These are phyloP conservation scores for Panellus pusillus DNA, from an alignment of 768 basidiomycete genomes.

Conservation along the genomic window DNA sequence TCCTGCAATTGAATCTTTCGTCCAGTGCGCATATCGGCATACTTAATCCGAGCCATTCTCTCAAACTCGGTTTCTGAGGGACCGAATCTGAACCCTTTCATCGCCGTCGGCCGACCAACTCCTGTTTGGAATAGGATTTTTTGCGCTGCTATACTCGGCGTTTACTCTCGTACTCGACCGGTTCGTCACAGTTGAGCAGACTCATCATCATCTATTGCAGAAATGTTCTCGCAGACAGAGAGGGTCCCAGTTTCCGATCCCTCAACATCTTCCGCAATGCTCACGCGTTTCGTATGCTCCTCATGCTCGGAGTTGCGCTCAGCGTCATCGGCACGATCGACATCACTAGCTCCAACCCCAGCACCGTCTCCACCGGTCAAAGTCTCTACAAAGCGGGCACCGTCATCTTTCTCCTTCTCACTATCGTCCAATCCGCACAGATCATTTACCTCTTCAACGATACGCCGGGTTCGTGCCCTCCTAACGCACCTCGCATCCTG, in stretches of 20 bases:
- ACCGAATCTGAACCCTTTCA: neutral
- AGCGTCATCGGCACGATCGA: constrained; percentile 33
- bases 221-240: neutral
- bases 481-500: no score
- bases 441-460: constrained; percentile 17
- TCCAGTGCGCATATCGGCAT: constrained; percentile 42
- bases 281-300: constrained; percentile 29
- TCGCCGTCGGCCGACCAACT: constrained; percentile 25
- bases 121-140: constrained; percentile 34
- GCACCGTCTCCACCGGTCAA: constrained; percentile 14
- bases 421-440: constrained; percentile 31
- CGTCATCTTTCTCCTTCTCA: constrained; percentile 37
- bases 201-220: neutral
- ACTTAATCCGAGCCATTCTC: constrained; percentile 35
- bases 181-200: constrained; percentile 16
- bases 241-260: neutral
- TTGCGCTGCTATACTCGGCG: constrained; percentile 33
- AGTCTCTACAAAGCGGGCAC: constrained; percentile 34
- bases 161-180: constrained; percentile 35
- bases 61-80: neutral
- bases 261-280: constrained; percentile 31
- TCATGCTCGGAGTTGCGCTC: constrained; percentile 32
- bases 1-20: neutral
- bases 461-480: no score
- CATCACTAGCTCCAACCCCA: constrained; percentile 18